Percentiles rank a stretch among this genome's conserved stretches.
phyloP scores from a whole-genome alignment of 31 red algal species.

The Asparagopsis taxiformis region DNA sequence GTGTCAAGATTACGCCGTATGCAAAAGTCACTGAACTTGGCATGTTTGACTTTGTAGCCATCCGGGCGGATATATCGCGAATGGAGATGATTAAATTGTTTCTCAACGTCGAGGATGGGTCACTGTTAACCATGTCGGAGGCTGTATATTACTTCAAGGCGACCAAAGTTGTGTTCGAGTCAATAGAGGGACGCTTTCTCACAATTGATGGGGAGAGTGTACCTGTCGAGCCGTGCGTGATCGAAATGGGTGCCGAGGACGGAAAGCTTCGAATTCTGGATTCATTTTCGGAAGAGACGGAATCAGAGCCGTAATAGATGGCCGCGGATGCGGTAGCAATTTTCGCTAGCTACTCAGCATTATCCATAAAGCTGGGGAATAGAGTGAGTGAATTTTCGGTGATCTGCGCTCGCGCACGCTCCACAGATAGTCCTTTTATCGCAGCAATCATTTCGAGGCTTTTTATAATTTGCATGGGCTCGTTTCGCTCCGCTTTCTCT shows the following conservation, averaged over 20 bases:
- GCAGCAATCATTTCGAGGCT: conserved; percentile 50
- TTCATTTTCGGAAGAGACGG: conserved; percentile 25
- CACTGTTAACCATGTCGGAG: conserved; percentile 5
- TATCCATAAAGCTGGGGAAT: too few relatives aligned
- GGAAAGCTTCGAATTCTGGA: conserved; percentile 31
- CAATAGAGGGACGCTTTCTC: conserved; percentile 26
- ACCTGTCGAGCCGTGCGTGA: conserved; percentile 39
- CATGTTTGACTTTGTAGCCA: conserved; percentile 30
- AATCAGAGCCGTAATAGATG: too few relatives aligned
- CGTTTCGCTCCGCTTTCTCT: conserved; percentile 29
- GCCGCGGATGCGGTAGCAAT: too few relatives aligned
- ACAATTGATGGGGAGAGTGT: conserved; percentile 41
- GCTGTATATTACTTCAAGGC: conserved; percentile 42
- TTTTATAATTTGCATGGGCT: conserved; percentile 35
- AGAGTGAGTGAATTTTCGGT: conserved; percentile 5
- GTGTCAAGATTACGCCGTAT: conserved; percentile 23
- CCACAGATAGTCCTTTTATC: conserved; percentile 20
- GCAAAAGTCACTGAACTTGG: conserved; percentile 26
- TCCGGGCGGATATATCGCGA: conserved; percentile 13
- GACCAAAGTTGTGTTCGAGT: conserved; percentile 13
- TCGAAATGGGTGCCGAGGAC: conserved; percentile 36
- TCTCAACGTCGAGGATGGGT: conserved; percentile 24
- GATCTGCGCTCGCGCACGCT: not conserved
- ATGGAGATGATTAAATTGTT: conserved; percentile 23
- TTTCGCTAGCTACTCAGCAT: too few relatives aligned